A percentile compares a stretch with the other conserved stretches of the same genome.
Evolutionary conservation across 257 asterid genomes (phyloP).

Genomic region (Salvia miltiorrhiza): DNA sequence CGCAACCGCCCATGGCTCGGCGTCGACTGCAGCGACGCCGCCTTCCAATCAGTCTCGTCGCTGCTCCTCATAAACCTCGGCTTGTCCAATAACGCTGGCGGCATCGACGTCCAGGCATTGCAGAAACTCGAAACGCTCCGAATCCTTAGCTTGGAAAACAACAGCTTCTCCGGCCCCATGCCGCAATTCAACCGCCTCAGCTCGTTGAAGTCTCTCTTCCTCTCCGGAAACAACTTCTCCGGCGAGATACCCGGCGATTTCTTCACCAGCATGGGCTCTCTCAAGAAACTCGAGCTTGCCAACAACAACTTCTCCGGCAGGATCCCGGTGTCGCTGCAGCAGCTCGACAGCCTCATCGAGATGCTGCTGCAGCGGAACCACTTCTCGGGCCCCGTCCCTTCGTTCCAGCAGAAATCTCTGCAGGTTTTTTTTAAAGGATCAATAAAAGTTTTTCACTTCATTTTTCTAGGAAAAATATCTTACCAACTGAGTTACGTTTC

Average conservation of each 20-base stretch:
- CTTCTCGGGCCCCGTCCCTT: constrained; percentile 62
- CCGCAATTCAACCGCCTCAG: constrained; percentile 56
- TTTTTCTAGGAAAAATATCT: no score
- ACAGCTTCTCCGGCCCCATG: constrained; percentile 50
- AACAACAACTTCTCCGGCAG: constrained; percentile 54
- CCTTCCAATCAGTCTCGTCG: constrained; percentile 28
- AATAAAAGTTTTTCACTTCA: no score
- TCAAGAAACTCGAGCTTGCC: constrained; percentile 50
- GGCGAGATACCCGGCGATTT: constrained; percentile 53
- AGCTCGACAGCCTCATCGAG: constrained; percentile 31
- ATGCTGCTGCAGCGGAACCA: constrained; percentile 44
- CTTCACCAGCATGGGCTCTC: constrained; percentile 47
- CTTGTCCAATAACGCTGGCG: constrained; percentile 39
- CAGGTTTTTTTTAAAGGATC: no score
- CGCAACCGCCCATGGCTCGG: constrained; percentile 48
- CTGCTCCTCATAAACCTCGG: constrained; percentile 44
- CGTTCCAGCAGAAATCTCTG: constrained; percentile 39
- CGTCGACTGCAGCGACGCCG: constrained; percentile 44
- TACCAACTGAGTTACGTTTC: no score
- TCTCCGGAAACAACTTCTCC: constrained; percentile 44
- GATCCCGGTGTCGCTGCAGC: constrained; percentile 50
- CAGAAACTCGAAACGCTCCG: constrained; percentile 42
- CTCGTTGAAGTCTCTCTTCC: constrained; percentile 45
- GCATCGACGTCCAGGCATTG: constrained; percentile 36
- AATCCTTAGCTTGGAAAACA: constrained; percentile 49